Base-by-base conservation (phyloP, 441 rosid genomes). In the Viola pubescens region DNA sequence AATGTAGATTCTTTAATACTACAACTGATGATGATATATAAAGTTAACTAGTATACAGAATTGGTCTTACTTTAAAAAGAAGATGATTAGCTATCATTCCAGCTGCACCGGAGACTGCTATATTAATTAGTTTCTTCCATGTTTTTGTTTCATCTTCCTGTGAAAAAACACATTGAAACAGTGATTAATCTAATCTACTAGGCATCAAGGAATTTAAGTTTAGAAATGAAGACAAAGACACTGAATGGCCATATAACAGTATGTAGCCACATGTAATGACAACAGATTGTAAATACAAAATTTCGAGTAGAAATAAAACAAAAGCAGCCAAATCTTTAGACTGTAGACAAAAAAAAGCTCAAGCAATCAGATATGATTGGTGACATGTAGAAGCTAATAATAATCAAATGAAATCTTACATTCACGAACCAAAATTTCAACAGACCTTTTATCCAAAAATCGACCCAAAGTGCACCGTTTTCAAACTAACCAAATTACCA, bases 1-100 rank as follows among this genome's bases (percentile, higher is more conserved):
- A 4, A 44, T 11, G 42, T 9, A 37, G 11, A 41, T 9, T 54
- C 6, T 37, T 40, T 26, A 26, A 26, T 26, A 26, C 34, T 26
- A 26, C 3, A 26, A 16, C 19, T 16, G 58, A 7, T n/a, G 44
- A 6, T 9, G 10, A 40, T 7, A 54, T 26, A 54, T 11, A 44
- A 3, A 6, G 0, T n/a, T 12, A 14, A 16, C 14, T 4, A 52
- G 19, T 46, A 59, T 45, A 7, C 16, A 5, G 40, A 71, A 48
- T 7, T 26, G 34, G 34, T 47, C 80, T 80, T 81, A 89, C 98
- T 77, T 92, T 92, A 85, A 89, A 92, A 59, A 92, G 92, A 56
- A 92, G 83, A 69, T 92, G 97, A 63, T 92, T 89, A 26, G 98
- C 78, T n/a, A 92, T 92, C 92, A 83, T 87, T 37, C 98, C 98